These are phyloP conservation scores for Bimuria novae-zelandiae DNA, from an alignment of 2,329 filamentous ascomycete genomes.

Conservation along the genomic window DNA sequence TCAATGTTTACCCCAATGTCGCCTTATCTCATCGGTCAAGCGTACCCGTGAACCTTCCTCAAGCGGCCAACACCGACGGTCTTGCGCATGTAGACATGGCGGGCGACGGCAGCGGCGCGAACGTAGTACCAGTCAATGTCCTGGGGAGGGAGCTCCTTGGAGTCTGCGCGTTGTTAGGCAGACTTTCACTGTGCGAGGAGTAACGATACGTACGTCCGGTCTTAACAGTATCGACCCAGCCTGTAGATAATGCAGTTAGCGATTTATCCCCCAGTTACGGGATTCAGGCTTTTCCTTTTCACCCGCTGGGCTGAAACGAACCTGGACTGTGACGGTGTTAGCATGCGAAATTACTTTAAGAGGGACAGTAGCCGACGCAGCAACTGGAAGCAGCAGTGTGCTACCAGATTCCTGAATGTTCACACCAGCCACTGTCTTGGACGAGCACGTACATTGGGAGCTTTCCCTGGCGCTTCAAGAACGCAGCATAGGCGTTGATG, in stretches of 20 bases:
- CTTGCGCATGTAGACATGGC: conserved; percentile 99
- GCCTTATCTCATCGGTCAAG: too few relatives aligned
- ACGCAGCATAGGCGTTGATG: conserved; percentile 82
- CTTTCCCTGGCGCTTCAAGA: conserved; percentile 94
- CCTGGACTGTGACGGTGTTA: conserved; percentile 60
- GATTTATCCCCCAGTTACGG: conserved; percentile 58
- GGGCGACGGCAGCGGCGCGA: conserved; percentile 91
- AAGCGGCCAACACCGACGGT: conserved; percentile 98
- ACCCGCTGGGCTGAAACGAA: conserved; percentile 57
- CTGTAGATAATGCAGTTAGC: conserved; percentile 62
- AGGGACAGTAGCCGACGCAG: too few relatives aligned
- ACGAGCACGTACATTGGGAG: conserved; percentile 65
- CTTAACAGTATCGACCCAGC: conserved; percentile 99
- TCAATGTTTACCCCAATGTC: too few relatives aligned
- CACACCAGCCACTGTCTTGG: not conserved
- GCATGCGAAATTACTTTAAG: conserved; percentile 12
- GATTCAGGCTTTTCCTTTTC: conserved; percentile 56
- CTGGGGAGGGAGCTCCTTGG: conserved; percentile 97
- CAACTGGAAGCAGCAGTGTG: too few relatives aligned
- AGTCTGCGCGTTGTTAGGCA: conserved; percentile 53
- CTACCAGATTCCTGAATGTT: too few relatives aligned
- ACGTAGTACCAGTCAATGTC: conserved; percentile 94
- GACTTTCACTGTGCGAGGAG: not conserved
- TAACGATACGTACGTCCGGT: conserved; percentile 63
- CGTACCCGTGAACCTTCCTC: conserved; percentile 82